phyloP scores from a whole-genome alignment of 176 grass and related monocot genomes.

The Carex cristatella region DNA sequence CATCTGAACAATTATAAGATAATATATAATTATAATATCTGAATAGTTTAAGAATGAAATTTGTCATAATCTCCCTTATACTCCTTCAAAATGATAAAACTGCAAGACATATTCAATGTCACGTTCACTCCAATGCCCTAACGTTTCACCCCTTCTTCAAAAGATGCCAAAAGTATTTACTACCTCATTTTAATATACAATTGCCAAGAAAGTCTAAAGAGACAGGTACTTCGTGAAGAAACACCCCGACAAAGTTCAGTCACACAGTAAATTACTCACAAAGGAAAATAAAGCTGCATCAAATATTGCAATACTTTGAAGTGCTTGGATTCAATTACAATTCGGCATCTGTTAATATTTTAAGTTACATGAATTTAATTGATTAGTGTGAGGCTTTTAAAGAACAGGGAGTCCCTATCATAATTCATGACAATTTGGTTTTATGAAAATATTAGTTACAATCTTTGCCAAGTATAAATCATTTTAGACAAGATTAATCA shows the following conservation, averaged over 20 bases:
- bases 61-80: background rate
- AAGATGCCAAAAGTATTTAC: background rate
- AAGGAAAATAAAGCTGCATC: background rate
- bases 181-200: background rate
- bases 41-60: too few relatives aligned
- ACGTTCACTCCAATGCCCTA: background rate
- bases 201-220: background rate
- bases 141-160: background rate
- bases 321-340: background rate
- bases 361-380: background rate
- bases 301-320: background rate
- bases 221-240: background rate
- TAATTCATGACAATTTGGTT: background rate
- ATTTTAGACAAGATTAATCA: background rate
- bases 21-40: slow-evolving; percentile 9
- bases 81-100: background rate
- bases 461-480: background rate
- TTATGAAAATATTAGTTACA: background rate
- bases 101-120: background rate
- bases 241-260: background rate
- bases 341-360: background rate
- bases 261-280: background rate
- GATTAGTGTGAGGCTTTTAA: background rate
- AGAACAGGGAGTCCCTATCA: background rate
- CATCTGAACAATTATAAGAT: slow-evolving; percentile 50